A percentile compares a stretch with the other conserved stretches of the same genome.
These are phyloP conservation scores for Thalia dealbata DNA, from an alignment of 176 grass and related monocot genomes.

Conservation along the genomic window DNA sequence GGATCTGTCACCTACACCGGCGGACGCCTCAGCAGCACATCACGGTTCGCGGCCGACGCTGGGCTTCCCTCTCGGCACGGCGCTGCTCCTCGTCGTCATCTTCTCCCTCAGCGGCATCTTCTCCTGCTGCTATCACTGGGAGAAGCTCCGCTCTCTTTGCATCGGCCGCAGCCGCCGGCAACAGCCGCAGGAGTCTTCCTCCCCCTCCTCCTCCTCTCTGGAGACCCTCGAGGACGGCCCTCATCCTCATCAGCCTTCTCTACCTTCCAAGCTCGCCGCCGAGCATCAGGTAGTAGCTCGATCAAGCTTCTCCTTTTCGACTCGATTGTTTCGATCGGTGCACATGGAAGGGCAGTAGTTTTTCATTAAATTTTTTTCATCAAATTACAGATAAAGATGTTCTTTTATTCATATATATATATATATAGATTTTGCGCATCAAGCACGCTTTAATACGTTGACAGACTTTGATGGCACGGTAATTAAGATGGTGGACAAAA, in stretches of 20 bases:
- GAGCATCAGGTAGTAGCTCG: constrained; percentile 4
- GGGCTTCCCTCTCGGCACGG: constrained; percentile 74
- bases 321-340: too few species aligned
- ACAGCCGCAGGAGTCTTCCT: constrained; percentile 19
- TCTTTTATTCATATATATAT: too few species aligned
- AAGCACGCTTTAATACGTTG: too few species aligned
- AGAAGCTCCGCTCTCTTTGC: constrained; percentile 62
- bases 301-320: too few species aligned
- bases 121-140: constrained; percentile 96
- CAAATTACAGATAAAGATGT: too few species aligned
- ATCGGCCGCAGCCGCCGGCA: constrained; percentile 23
- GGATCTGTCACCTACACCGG: neutral
- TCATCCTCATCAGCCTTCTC: neutral
- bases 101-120: constrained; percentile 86
- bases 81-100: constrained; percentile 70
- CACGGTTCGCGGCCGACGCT: constrained; percentile 48
- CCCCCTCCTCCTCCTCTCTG: too few species aligned
- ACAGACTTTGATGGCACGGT: too few species aligned
- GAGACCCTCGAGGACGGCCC: constrained; percentile 15
- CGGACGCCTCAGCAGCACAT: neutral
- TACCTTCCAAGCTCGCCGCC: neutral
- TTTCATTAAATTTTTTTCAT: too few species aligned
- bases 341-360: too few species aligned
- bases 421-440: too few species aligned
- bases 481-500: too few species aligned